Base-by-base conservation (phyloP, 2,329 filamentous ascomycete genomes). In the Aspergillus sp. region DNA sequence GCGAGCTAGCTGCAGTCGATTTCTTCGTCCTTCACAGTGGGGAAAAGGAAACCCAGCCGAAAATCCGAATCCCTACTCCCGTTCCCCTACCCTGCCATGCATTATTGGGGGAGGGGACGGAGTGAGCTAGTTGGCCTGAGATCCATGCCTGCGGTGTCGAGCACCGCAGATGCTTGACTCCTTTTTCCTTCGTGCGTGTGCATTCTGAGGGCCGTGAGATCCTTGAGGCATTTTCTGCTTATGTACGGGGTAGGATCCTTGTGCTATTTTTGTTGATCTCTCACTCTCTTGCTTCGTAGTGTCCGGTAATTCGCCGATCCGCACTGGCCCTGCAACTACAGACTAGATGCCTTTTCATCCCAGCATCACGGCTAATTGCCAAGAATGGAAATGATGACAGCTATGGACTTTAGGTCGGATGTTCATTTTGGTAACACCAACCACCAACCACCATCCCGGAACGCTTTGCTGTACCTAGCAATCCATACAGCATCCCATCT, bases 191-290 rank as follows among this genome's bases (percentile, higher is more conserved):
- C 27, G 23, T 19, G 25, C 47, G 47, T 30, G n/a, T 50, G 47
- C n/a, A 15, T 17, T 27, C 10, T 15, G 32, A 50, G 25, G 47
- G 15, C 47, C 47, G 25, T 50, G 47, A 17, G 27, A 50, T 50
- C 25, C 25, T 50, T 50, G 47, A 50, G 47, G 47, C 47, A 50
- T 50, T 50, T 50, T 50, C 27, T 50, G 47, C 25, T 44, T 44
- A 23, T 44, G 19, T 44, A 44, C 47, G 25, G 25, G 25, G 47
- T 50, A 27, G 17, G 47, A 50, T 50, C 15, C 47, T 30, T 25
- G 25, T 50, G 25, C 47, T 50, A 50, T 50, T 50, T 50, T 50
- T 32, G 25, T 50, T 50, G 47, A 27, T 30, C 47, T 50, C 47
- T n/a, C 47, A 3, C 30, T 32, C 11, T 36, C 32, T 13, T 13